Evolutionary conservation across 2,329 filamentous ascomycete species (phyloP).

Genomic region (Trichoderma brevicompactum): DNA sequence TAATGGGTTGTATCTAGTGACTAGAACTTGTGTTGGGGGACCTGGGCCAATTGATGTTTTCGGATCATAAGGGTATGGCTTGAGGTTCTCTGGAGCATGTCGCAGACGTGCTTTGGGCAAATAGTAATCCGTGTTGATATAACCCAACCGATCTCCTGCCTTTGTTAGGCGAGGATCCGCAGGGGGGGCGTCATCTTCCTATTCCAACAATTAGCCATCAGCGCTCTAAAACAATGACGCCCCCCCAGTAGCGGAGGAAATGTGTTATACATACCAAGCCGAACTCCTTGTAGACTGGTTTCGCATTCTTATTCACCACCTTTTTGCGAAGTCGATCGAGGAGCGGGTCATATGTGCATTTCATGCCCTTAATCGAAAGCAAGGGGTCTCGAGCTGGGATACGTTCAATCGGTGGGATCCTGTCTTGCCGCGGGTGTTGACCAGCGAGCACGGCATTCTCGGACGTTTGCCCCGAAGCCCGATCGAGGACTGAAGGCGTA

Average conservation of each 20-base stretch:
- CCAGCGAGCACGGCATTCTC: conserved; percentile 38
- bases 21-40: conserved; percentile 86
- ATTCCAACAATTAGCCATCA: conserved; percentile 64
- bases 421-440: conserved; percentile 43
- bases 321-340: conserved; percentile 56
- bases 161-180: conserved; percentile 80
- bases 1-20: conserved; percentile 94
- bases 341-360: conserved; percentile 65
- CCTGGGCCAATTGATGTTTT: conserved; percentile 85
- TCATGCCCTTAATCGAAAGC: conserved; percentile 59
- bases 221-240: conserved; percentile 61
- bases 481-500: conserved; percentile 54
- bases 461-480: conserved; percentile 36
- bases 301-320: conserved; percentile 59
- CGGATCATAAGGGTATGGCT: conserved; percentile 79
- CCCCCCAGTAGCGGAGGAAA: conserved; percentile 52
- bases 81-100: conserved; percentile 76
- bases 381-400: conserved; percentile 61
- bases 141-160: conserved; percentile 63
- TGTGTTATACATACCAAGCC: conserved; percentile 66
- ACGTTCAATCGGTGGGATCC: conserved; percentile 45
- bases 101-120: conserved; percentile 72
- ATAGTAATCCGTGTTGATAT: conserved; percentile 72
- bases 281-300: conserved; percentile 66
- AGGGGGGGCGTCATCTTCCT: conserved; percentile 79